phyloP scores from a whole-genome alignment of 306 rosid species.

The Medicago truncatula region MtrunA17r5.0-ANR NC_053044.1:29517501-29518000 shows the following conservation, averaged over 20 bases:
- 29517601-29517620: not conserved
- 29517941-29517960: not conserved
- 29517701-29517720: not conserved
- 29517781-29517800: slow-evolving; percentile 37
- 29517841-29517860: not conserved
- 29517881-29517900: not conserved
- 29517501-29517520: not conserved
- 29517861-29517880: not conserved
- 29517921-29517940: not conserved
- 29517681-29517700: not conserved
- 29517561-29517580: slow-evolving; percentile 33
- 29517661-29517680: not conserved
- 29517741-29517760: not conserved
- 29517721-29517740: not conserved
- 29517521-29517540: not conserved
- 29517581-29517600: slow-evolving; percentile 37
- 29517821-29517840: not conserved
- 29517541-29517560: not conserved
- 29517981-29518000: not conserved
- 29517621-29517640: not conserved
- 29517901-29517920: not conserved
- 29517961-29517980: slow-evolving; percentile 32
- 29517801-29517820: not conserved
- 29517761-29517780: not conserved
- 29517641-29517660: slow-evolving; percentile 20